Base-by-base conservation (phyloP, 2,329 filamentous ascomycete species). In the Thermoascus crustaceus region DNA sequence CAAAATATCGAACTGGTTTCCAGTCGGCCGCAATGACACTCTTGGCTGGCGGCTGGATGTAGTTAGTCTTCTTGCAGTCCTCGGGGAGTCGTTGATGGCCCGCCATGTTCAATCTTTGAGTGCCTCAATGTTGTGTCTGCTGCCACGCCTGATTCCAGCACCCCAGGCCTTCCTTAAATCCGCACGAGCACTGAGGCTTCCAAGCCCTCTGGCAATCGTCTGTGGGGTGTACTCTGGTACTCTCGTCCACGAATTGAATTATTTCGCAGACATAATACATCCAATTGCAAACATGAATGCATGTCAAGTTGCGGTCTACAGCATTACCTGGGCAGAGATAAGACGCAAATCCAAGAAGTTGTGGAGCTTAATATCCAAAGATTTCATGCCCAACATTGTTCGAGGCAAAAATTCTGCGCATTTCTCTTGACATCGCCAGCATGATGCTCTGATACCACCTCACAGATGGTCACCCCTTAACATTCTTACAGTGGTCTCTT, bases 131-230 rank as follows among this genome's bases (percentile, higher is more conserved):
- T 64, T 75, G 21, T 76, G 73, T 44, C 64, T 75, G 24, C 61
- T 79, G 3, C 76, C 76, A 18, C 70, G 76, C 32, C 67, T 80
- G 34, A 68, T 80, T 18, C 76, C 76, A 5, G 76, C 76, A 1
- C 76, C 76, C 1, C 76, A 80, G 54, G 72, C 72, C 31, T 64
- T 80, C n/a, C 60, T 80, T 30, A 74, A 73, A 39, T 67, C 74
- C 7, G 59, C 64, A 16, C 68, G 76, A 2, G 73, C 73, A 5
- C 61, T 60, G 18, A 67, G 75, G 29, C 68, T 80, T 49, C 75
- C 76, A 29, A 67, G 72, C 42, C 66, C 68, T 10, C 60, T 64
- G 10, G 73, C 73, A 25, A 68, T 68, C 35, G 71, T 78, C 49
- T 68, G 70, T 1, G 75, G 75, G n/a, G 73, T 78, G 6, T 67